Conservation (phyloP, 2,329 filamentous ascomycete species). For the Colletotrichum cuscutae region DNA sequence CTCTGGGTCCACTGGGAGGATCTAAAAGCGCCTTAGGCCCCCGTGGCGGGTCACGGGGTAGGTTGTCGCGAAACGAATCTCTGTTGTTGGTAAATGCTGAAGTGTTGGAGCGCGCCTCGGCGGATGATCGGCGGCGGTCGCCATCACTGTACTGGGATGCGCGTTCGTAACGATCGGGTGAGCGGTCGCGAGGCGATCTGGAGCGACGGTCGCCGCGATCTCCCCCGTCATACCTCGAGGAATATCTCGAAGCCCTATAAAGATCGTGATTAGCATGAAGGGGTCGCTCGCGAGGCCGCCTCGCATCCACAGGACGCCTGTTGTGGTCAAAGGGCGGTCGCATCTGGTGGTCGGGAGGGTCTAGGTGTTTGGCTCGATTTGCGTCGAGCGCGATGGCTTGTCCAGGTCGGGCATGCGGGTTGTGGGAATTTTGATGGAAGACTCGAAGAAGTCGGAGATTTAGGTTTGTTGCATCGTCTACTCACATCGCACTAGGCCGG, state of each 20-base stretch:
- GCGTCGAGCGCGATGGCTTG: background rate
- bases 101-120: constrained; percentile 65
- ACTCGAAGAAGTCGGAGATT: background rate
- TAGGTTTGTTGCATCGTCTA: constrained; percentile 18
- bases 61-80: constrained; percentile 59
- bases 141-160: constrained; percentile 67
- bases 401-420: constrained; percentile 4
- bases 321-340: constrained; percentile 25
- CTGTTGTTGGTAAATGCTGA: constrained; percentile 71
- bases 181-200: constrained; percentile 75
- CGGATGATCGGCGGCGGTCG: constrained; percentile 76
- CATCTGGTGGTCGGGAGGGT: constrained; percentile 19
- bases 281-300: constrained; percentile 26
- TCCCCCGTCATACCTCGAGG: constrained; percentile 67
- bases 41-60: constrained; percentile 76
- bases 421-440: constrained; percentile 1
- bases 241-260: constrained; percentile 63
- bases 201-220: constrained; percentile 70
- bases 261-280: constrained; percentile 33
- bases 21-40: constrained; percentile 85
- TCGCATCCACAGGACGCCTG: constrained; percentile 26
- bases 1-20: constrained; percentile 73
- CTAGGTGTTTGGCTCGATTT: background rate
- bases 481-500: constrained; percentile 37
- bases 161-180: constrained; percentile 72